These are phyloP conservation scores for Sungouiella blattae DNA, from an alignment of 805 yeast genomes.

Conservation along the genomic window DNA sequence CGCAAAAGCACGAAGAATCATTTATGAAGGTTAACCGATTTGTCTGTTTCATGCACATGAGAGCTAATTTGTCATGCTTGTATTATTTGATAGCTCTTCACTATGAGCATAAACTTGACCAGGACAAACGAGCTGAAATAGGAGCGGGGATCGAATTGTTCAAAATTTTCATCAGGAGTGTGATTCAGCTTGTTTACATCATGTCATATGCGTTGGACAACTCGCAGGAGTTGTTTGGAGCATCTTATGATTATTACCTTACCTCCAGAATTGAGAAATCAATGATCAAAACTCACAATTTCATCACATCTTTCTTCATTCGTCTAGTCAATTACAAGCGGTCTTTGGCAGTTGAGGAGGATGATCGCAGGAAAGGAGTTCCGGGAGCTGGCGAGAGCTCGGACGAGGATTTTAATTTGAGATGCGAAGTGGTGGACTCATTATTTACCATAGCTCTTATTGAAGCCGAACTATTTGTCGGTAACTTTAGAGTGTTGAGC, in stretches of 20 bases:
- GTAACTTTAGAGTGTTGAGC: slow-evolving; percentile 37
- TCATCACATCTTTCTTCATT: slow-evolving; percentile 36
- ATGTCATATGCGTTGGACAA: slow-evolving; percentile 42
- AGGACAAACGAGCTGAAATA: slow-evolving; percentile 27
- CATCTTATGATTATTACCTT: slow-evolving; percentile 33
- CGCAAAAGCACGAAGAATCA: slow-evolving; percentile 25
- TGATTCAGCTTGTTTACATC: slow-evolving; percentile 39
- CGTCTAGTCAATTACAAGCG: slow-evolving; percentile 37
- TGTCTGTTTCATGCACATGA: slow-evolving; percentile 31
- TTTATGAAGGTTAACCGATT: slow-evolving; percentile 34
- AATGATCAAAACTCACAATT: slow-evolving; percentile 40
- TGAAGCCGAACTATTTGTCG: slow-evolving; percentile 42
- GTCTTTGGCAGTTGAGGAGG: slow-evolving; percentile 20
- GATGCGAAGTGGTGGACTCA: slow-evolving; percentile 30
- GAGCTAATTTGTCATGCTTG: slow-evolving; percentile 39
- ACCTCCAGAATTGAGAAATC: slow-evolving; percentile 36
- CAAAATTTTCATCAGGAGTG: slow-evolving; percentile 38
- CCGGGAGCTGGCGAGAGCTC: slow-evolving; percentile 12
- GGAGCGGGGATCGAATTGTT: slow-evolving; percentile 39
- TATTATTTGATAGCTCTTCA: slow-evolving; percentile 40
- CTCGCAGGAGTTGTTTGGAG: slow-evolving; percentile 39
- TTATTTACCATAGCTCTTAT: slow-evolving; percentile 29
- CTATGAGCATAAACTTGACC: slow-evolving; percentile 32
- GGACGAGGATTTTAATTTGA: slow-evolving; percentile 7
- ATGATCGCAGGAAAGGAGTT: slow-evolving; percentile 4